These are phyloP conservation scores for Leonotis leonurus DNA, from an alignment of 257 asterid species.

Conservation along the genomic window DNA sequence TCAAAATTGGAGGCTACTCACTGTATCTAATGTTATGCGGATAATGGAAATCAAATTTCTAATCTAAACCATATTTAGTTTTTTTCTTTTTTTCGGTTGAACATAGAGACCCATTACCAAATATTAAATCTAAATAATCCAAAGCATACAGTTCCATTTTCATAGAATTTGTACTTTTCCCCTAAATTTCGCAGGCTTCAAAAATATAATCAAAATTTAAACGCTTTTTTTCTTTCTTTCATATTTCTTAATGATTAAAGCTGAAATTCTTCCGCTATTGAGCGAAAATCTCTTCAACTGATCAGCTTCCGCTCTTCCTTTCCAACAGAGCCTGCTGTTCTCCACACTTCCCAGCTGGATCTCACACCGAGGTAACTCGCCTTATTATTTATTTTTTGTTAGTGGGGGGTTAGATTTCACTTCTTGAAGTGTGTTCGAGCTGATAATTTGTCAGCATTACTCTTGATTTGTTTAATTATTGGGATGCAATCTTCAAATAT, in stretches of 20 bases:
- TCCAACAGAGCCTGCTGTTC: not conserved
- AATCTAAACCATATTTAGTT: no score
- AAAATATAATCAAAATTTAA: not conserved
- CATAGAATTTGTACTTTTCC: not conserved
- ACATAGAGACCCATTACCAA: no score
- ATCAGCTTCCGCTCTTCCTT: slow-evolving; percentile 4
- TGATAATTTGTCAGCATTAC: slow-evolving; percentile 19
- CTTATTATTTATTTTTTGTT: not conserved
- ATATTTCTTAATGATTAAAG: not conserved
- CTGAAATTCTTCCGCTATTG: not conserved
- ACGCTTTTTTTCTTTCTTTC: not conserved
- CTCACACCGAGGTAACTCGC: slow-evolving; percentile 26
- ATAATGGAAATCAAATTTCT: no score
- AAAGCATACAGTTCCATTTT: no score
- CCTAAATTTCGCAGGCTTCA: not conserved
- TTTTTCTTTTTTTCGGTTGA: no score
- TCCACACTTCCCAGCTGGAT: slow-evolving; percentile 27
- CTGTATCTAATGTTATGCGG: no score
- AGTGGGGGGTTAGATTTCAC: not conserved
- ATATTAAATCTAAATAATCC: no score
- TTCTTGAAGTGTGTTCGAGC: slow-evolving; percentile 6
- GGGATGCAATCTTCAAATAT: not conserved
- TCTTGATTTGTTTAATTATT: not conserved
- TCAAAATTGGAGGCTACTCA: no score
- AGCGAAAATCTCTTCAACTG: slow-evolving; percentile 7